These are phyloP conservation scores for Wickerhamiella cacticola DNA, from an alignment of 805 yeast species.

Conservation along the genomic window DNA sequence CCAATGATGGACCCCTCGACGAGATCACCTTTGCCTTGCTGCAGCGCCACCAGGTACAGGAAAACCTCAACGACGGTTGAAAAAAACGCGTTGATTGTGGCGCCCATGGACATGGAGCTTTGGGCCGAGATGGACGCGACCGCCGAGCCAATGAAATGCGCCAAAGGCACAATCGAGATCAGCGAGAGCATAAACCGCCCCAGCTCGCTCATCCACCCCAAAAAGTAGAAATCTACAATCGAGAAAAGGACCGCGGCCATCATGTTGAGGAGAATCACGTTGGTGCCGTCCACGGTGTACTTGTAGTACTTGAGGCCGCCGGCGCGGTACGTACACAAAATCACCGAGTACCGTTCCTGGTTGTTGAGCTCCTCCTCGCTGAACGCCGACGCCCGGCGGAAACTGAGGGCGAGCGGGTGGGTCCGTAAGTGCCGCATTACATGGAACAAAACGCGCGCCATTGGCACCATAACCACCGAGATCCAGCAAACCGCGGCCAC, in stretches of 20 bases:
- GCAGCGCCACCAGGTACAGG: slow-evolving; percentile 80
- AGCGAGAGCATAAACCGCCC: slow-evolving; percentile 64
- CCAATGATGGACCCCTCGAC: slow-evolving; percentile 97
- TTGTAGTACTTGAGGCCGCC: slow-evolving; percentile 89
- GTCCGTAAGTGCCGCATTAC: slow-evolving; percentile 68
- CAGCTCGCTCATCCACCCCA: slow-evolving; percentile 41
- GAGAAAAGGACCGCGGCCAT: slow-evolving; percentile 70
- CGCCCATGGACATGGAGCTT: slow-evolving; percentile 98
- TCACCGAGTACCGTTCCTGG: slow-evolving; percentile 30
- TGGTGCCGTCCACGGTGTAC: slow-evolving; percentile 92
- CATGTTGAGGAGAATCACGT: slow-evolving; percentile 80
- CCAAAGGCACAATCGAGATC: slow-evolving; percentile 79
- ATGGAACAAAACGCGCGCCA: slow-evolving; percentile 66
- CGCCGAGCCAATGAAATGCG: slow-evolving; percentile 96
- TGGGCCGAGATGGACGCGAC: slow-evolving; percentile 99
- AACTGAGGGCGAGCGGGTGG: slow-evolving; percentile 81
- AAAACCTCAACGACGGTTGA: slow-evolving; percentile 91
- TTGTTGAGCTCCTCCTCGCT: slow-evolving; percentile 35
- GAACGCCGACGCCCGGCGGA: slow-evolving; percentile 37
- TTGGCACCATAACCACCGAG: slow-evolving; percentile 79
- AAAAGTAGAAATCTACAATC: slow-evolving; percentile 58
- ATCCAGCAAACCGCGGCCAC: slow-evolving; percentile 64
- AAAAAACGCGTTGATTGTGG: slow-evolving; percentile 94
- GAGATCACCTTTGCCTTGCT: slow-evolving; percentile 70
- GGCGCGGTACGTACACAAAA: slow-evolving; percentile 84